phyloP scores from a whole-genome alignment of 2,329 filamentous ascomycete genomes.

The Arthroderma sp. region DNA sequence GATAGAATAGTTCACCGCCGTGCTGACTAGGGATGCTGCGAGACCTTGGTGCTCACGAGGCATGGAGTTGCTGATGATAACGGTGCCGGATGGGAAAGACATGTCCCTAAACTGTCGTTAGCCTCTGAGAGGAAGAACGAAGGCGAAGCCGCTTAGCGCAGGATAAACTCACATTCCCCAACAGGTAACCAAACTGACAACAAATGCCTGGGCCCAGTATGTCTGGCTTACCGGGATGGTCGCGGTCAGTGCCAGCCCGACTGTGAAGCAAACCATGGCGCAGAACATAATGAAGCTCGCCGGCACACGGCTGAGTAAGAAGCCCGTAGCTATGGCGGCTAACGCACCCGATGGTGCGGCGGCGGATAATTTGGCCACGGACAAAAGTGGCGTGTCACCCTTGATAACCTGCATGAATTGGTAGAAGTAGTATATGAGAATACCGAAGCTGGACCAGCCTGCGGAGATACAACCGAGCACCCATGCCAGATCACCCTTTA shows the following conservation, averaged over 20 bases:
- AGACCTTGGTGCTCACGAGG: constrained; percentile 37
- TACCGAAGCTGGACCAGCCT: constrained; percentile 30
- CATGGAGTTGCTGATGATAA: constrained; percentile 46
- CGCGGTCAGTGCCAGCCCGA: constrained; percentile 24
- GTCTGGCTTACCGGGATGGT: constrained; percentile 25
- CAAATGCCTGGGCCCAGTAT: constrained; percentile 26
- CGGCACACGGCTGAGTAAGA: constrained; percentile 15
- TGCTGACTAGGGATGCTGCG: constrained; percentile 47
- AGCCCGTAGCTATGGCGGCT: constrained; percentile 18
- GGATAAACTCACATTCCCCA: constrained; percentile 17
- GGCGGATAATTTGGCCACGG: constrained; percentile 20
- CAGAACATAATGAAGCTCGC: constrained; percentile 16
- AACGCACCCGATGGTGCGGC: constrained; percentile 18
- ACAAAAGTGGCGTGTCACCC: constrained; percentile 15
- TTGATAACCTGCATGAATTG: constrained; percentile 18
- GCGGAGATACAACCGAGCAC: constrained; percentile 28
- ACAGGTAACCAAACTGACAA: constrained; percentile 9
- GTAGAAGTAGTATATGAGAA: constrained; percentile 31
- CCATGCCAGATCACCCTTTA: constrained; percentile 22
- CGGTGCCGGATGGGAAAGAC: constrained; percentile 48
- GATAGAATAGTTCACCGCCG: constrained; percentile 56
- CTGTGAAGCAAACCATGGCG: constrained; percentile 16
- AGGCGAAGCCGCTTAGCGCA: too few species aligned
- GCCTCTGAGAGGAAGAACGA: background rate
- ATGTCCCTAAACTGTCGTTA: constrained; percentile 45